Base-by-base conservation (phyloP, 1,284 basidiomycete genomes). In the Chondrostereum purpureum region DNA sequence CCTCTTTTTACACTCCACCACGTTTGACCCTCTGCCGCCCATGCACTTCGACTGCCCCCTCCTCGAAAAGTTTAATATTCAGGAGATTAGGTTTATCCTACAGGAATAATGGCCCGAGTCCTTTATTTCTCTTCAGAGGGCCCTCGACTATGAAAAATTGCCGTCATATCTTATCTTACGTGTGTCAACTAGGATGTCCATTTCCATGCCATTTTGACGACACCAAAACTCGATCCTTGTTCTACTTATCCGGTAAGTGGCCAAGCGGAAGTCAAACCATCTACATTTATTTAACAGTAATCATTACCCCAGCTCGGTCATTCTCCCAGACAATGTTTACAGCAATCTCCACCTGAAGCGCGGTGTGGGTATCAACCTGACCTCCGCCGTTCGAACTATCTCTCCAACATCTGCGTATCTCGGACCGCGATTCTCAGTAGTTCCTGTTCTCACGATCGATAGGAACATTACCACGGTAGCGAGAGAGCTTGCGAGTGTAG, bases 371-470 rank as follows among this genome's bases (percentile, higher is more conserved):
- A 66, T 77, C 48, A 75, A 72, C 49, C 64, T 78, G 18, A 77
- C 75, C 2, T 74, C 72, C 12, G 73, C 73, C 5, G 63, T 75
- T n/a, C 70, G 75, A 46, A 75, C 73, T 1, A 75, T 78, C 33
- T 76, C 73, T n/a, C 74, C 74, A 2, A 68, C 72, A 35, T 72
- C 71, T 3, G 74, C 73, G 2, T 73, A 70, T 52, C 56, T 76
- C 6, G 73, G 75, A 2, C 73, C 73, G 1, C 66, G 71, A 61
- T 64, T 83, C 70, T 67, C 78, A 55, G 66, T 88, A 64, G 72
- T 89, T 65, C 65, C 86, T 61, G 66, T 72, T 60, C 67, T 91
- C 64, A 60, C 67, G 63, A 63, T 84, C 65, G 68, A 90, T 65
- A 59, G 75, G 61, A 64, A 63, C 20, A 61, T 75, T 14, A 61